Evolutionary conservation across 768 basidiomycete genomes (phyloP).

Genomic region (Galerina sulciceps): DNA sequence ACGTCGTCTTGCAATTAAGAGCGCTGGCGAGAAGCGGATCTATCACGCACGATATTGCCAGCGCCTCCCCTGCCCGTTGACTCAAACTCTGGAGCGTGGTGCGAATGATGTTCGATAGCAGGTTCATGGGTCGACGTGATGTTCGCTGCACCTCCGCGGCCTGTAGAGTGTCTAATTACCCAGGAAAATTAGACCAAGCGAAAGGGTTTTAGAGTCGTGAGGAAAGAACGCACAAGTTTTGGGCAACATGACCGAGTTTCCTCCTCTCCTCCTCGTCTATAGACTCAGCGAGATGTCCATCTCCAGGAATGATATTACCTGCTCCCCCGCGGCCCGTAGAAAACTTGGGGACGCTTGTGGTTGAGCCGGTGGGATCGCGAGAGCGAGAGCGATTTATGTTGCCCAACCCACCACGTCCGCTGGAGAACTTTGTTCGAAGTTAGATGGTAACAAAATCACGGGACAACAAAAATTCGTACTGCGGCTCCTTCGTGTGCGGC

Average conservation of each 20-base stretch:
- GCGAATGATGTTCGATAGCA: slow-evolving; percentile 32
- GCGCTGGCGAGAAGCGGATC: neutral
- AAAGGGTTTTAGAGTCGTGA: no score
- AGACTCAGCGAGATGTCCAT: slow-evolving; percentile 21
- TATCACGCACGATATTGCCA: slow-evolving; percentile 51
- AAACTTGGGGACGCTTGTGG: slow-evolving; percentile 30
- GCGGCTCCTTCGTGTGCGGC: slow-evolving; percentile 32
- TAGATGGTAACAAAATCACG: neutral
- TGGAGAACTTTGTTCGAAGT: slow-evolving; percentile 44
- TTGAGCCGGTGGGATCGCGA: neutral
- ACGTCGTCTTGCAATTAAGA: no score
- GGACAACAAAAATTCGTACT: slow-evolving; percentile 31
- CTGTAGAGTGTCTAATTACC: slow-evolving; percentile 60
- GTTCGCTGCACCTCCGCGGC: slow-evolving; percentile 73
- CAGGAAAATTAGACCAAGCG: neutral
- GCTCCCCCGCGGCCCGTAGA: slow-evolving; percentile 67
- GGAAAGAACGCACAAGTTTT: slow-evolving; percentile 42
- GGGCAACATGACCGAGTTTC: slow-evolving; percentile 14
- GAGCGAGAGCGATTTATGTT: slow-evolving; percentile 67
- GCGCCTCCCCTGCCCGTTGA: slow-evolving; percentile 63
- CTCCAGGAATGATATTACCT: slow-evolving; percentile 55
- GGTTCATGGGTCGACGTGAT: slow-evolving; percentile 45
- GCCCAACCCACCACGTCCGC: slow-evolving; percentile 68
- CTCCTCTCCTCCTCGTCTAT: slow-evolving; percentile 31
- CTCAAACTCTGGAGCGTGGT: slow-evolving; percentile 29